These are phyloP conservation scores for Butyriboletus regius DNA, from an alignment of 1,284 basidiomycete species.

Conservation along the genomic window DNA sequence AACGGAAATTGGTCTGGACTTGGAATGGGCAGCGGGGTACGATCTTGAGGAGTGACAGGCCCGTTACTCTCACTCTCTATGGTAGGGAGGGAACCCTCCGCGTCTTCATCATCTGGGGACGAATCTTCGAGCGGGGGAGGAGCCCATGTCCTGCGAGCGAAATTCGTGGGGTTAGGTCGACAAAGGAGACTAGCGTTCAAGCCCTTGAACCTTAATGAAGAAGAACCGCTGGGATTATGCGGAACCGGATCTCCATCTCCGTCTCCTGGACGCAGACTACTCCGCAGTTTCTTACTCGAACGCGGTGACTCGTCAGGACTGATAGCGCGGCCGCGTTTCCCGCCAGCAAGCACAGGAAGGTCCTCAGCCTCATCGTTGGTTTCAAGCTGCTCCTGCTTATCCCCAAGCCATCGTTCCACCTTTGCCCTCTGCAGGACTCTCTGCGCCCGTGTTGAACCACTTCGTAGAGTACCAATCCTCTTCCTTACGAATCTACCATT, in stretches of 20 bases:
- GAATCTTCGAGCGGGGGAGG: conserved; percentile 26
- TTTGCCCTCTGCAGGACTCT: conserved; percentile 39
- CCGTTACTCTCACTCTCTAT: conserved; percentile 41
- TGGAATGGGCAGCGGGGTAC: conserved; percentile 32
- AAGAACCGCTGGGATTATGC: conserved; percentile 25
- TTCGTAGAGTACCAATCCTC: conserved; percentile 26
- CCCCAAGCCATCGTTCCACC: conserved; percentile 33
- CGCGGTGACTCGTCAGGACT: conserved; percentile 24
- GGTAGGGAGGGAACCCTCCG: conserved; percentile 39
- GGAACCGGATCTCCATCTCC: conserved; percentile 30
- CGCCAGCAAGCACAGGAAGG: conserved; percentile 7
- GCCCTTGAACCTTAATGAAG: conserved; percentile 28
- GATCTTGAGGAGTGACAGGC: conserved; percentile 47
- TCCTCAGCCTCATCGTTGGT: conserved; percentile 20
- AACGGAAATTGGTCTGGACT: conserved; percentile 29
- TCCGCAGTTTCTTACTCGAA: conserved; percentile 26
- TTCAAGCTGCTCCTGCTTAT: conserved; percentile 21
- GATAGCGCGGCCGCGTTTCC: conserved; percentile 24
- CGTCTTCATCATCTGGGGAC: conserved; percentile 31
- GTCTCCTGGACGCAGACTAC: conserved; percentile 12
- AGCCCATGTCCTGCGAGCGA: conserved; percentile 37
- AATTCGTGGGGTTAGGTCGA: conserved; percentile 31
- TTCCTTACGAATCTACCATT: conserved; percentile 47
- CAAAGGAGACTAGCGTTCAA: conserved; percentile 32
- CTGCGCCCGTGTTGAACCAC: conserved; percentile 35